Base-by-base conservation (phyloP, 495 filamentous ascomycete genomes). In the Stereocaulon alpinum region DNA sequence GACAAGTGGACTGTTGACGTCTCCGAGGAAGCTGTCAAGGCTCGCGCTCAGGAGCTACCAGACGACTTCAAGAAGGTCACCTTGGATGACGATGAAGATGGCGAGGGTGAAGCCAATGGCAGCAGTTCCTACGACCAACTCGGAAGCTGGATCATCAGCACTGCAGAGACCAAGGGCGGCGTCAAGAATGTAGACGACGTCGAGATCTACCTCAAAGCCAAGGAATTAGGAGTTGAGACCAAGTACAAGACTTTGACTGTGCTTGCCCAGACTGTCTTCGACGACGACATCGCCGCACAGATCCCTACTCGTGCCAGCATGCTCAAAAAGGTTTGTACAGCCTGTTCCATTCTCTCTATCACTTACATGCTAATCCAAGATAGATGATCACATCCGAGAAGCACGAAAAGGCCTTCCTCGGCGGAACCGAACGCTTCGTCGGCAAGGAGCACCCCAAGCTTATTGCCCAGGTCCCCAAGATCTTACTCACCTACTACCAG, bases 351-450 rank as follows among this genome's bases (percentile, higher is more conserved):
- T 37, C 15, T 32, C n/a, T n/a, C 12, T 32, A 12, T 22, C 30
- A 34, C 20, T 18, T 11, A 24, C 1, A 1, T 51, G 20, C 40
- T 59, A 41, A 59, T 49, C 7, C 14, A 5, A 3, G 30, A 2
- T 20, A 86, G 86, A 80, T 96, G 77, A 82, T 94, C 66, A 86
- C 83, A 24, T 88, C 88, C 29, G 93, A 98, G 67, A 84, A 86
- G 57, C 92, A 97, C 71, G 83, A 97, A 76, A 96, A 93, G 80
- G 91, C 93, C 55, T 85, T 98, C 72, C 84, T 98, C n/a, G 94
- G 94, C 67, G 93, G 93, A 60, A 91, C 87, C 40, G 93, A 98
- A 74, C 90, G 91, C 61, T 91, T 96, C 64, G 80, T 97, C 53
- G 83, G 88, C 71, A 86, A 86, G 66, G 86, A 94, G 40, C 82